Percentiles rank a stretch among this genome's conserved stretches.
Conservation (phyloP, 2,329 filamentous ascomycete species). For the Onygenales sp. region DNA sequence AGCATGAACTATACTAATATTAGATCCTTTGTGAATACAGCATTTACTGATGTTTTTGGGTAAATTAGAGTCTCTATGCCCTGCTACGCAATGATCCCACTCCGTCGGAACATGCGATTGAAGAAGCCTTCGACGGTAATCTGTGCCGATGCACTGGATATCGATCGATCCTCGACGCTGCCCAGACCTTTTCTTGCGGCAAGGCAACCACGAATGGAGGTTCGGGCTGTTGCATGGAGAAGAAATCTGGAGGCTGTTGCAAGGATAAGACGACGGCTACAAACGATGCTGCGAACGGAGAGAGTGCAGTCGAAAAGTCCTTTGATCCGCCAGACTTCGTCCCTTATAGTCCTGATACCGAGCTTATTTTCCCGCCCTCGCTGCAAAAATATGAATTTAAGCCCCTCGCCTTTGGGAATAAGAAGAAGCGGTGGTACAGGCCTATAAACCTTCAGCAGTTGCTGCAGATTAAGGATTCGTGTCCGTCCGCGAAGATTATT, state of each 20-base stretch:
- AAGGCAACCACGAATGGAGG: constrained; percentile 50
- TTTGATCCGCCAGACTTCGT: constrained; percentile 90
- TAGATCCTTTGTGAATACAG: not conserved
- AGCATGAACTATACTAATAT: constrained; percentile 3
- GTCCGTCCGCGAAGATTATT: constrained; percentile 85
- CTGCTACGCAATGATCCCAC: constrained; percentile 73
- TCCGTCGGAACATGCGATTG: constrained; percentile 72
- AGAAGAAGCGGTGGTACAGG: constrained; percentile 86
- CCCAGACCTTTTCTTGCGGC: constrained; percentile 67
- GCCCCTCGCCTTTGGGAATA: constrained; percentile 84
- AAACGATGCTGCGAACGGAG: constrained; percentile 26
- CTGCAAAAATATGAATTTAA: constrained; percentile 74
- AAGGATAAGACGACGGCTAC: constrained; percentile 45
- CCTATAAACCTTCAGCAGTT: constrained; percentile 80
- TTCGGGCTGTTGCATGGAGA: constrained; percentile 63
- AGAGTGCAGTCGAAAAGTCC: constrained; percentile 38
- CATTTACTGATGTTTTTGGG: constrained; percentile 2
- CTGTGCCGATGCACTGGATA: constrained; percentile 94
- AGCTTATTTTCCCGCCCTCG: constrained; percentile 86
- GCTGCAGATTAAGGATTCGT: constrained; percentile 78
- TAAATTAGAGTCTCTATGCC: constrained; percentile 69
- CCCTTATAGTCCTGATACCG: constrained; percentile 84
- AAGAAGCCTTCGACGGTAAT: constrained; percentile 96
- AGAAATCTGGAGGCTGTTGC: constrained; percentile 52
- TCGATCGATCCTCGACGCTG: constrained; percentile 84